Percentiles rank a stretch among this genome's conserved stretches.
These are phyloP conservation scores for Trichosporon sp. DNA, from an alignment of 1,284 basidiomycete genomes.

Conservation along the genomic window DNA sequence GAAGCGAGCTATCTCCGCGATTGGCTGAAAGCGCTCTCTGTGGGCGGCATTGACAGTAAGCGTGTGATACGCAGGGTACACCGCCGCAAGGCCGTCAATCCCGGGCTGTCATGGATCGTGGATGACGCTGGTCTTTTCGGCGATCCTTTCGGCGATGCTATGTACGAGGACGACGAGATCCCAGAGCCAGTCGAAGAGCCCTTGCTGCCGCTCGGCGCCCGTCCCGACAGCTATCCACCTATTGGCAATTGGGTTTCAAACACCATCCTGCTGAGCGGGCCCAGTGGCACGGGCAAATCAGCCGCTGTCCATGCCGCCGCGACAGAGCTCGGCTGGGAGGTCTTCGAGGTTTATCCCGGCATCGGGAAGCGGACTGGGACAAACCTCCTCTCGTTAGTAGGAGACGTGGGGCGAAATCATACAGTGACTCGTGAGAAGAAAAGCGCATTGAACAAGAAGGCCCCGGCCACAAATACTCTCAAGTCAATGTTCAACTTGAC, in stretches of 20 bases:
- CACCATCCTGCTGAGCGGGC: conserved; percentile 76
- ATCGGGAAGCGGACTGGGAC: conserved; percentile 76
- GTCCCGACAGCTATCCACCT: conserved; percentile 29
- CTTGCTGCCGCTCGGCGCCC: conserved; percentile 16
- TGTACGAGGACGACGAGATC: conserved; percentile 25
- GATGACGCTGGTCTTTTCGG: conserved; percentile 42
- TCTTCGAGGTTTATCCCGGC: conserved; percentile 97
- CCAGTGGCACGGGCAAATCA: conserved; percentile 83
- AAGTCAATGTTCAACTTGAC: conserved; percentile 5
- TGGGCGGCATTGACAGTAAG: conserved; percentile 48
- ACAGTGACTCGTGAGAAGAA: conserved; percentile 52
- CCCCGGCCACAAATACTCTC: neutral
- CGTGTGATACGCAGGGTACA: conserved; percentile 27
- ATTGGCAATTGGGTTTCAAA: conserved; percentile 57
- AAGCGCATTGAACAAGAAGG: conserved; percentile 10
- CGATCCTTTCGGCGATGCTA: conserved; percentile 21
- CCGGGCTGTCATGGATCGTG: conserved; percentile 44
- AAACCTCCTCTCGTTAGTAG: conserved; percentile 73
- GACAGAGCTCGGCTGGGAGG: conserved; percentile 85
- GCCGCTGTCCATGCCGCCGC: conserved; percentile 89
- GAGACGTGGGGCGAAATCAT: conserved; percentile 90
- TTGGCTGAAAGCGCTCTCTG: conserved; percentile 71
- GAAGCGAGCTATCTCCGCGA: conserved; percentile 69
- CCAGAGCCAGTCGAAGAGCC: conserved; percentile 23
- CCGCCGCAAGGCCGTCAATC: conserved; percentile 11